Conservation (phyloP, 139 green algal genomes). For the Coelastrella sp. region DNA sequence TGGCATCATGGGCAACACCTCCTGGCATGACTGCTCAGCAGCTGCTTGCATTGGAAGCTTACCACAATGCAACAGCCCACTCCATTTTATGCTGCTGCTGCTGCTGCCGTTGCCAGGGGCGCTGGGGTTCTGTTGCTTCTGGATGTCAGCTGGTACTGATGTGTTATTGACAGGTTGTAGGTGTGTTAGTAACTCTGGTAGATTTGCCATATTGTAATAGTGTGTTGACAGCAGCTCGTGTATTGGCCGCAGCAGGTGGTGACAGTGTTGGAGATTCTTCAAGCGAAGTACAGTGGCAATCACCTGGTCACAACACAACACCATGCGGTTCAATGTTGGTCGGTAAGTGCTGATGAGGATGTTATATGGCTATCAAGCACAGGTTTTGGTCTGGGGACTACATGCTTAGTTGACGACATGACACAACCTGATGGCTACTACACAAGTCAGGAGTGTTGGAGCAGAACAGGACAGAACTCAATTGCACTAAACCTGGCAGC, state of each 20-base stretch:
- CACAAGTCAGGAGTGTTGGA: too few species aligned
- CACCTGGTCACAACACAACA: not conserved
- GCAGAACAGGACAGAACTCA: too few species aligned
- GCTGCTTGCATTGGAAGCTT: too few species aligned
- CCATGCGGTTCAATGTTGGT: not conserved
- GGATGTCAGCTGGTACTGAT: not conserved
- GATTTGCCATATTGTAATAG: not conserved
- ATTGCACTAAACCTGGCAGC: too few species aligned
- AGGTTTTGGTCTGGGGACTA: too few species aligned
- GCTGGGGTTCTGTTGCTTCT: not conserved
- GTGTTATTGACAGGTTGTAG: not conserved
- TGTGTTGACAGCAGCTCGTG: not conserved
- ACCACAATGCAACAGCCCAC: too few species aligned
- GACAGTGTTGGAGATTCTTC: not conserved
- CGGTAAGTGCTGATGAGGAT: not conserved
- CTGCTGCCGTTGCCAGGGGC: not conserved
- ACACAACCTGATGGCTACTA: too few species aligned
- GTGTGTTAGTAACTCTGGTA: not conserved
- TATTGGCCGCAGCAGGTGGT: not conserved
- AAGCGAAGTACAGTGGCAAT: not conserved
- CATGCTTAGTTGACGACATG: too few species aligned
- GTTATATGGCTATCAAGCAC: not conserved
- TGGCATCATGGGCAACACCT: too few species aligned
- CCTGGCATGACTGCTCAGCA: too few species aligned
- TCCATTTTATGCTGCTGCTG: not conserved